Percentiles rank a stretch among this genome's conserved stretches.
Evolutionary conservation across 1,284 basidiomycete genomes (phyloP).

Genomic region (Papiliotrema fonsecae): DNA sequence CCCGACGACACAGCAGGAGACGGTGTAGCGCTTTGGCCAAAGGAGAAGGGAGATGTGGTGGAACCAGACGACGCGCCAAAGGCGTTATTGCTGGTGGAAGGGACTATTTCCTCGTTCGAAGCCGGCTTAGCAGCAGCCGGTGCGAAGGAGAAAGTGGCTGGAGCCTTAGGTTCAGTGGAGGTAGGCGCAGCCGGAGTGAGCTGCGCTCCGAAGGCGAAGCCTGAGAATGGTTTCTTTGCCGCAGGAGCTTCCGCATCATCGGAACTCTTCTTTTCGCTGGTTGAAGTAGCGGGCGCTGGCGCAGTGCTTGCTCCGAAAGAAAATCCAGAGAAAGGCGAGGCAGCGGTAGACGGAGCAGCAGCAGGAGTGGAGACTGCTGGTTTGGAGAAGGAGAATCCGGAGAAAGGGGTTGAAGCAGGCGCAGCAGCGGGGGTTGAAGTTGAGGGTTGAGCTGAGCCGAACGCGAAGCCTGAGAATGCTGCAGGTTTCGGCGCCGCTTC

Average conservation of each 20-base stretch:
- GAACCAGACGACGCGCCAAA: slow-evolving; percentile 9
- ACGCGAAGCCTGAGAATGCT: slow-evolving; percentile 16
- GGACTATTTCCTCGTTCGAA: neutral
- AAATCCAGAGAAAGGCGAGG: slow-evolving; percentile 24
- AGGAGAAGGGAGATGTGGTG: slow-evolving; percentile 8
- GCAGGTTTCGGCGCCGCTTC: slow-evolving; percentile 5
- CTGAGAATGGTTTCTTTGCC: slow-evolving; percentile 2
- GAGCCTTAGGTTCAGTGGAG: neutral
- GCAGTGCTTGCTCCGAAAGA: slow-evolving; percentile 12
- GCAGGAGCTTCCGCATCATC: neutral
- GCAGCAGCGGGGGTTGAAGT: slow-evolving; percentile 13
- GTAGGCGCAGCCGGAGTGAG: neutral
- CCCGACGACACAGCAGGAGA: neutral
- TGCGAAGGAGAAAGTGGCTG: neutral
- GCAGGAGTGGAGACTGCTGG: slow-evolving; percentile 2
- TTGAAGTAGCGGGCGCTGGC: slow-evolving; percentile 7
- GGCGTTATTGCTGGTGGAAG: neutral
- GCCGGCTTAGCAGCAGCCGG: neutral
- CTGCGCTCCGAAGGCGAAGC: slow-evolving; percentile 4
- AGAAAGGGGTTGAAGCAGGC: slow-evolving; percentile 6
- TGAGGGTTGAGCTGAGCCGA: no score
- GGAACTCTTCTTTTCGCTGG: neutral
- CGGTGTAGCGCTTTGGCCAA: slow-evolving; percentile 6
- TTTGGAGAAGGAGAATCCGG: neutral
- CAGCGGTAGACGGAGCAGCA: slow-evolving; percentile 4